Conservation (phyloP, 2,329 filamentous ascomycete species). For the Pyrenophora teres region DNA sequence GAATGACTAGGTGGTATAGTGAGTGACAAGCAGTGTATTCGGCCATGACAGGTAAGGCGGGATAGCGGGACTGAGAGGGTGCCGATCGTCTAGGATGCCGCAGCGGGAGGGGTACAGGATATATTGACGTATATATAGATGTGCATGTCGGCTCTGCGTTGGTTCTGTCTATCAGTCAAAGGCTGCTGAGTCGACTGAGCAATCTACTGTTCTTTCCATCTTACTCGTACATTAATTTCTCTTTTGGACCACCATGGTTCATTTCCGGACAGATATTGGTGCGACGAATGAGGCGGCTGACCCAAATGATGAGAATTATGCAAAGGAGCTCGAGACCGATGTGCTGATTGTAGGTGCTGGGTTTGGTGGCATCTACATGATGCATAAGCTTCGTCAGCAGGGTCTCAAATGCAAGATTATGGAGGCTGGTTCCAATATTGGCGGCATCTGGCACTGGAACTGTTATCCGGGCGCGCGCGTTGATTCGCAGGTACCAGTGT, state of each 20-base stretch:
- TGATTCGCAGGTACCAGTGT: slow-evolving; percentile 54
- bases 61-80: slow-evolving; percentile 4
- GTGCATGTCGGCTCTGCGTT: neutral
- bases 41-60: slow-evolving; percentile 1
- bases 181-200: neutral
- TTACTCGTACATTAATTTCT: neutral
- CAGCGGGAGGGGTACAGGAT: slow-evolving; percentile 18
- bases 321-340: slow-evolving; percentile 44
- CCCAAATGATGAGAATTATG: slow-evolving; percentile 38
- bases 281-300: slow-evolving; percentile 26
- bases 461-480: slow-evolving; percentile 54
- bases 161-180: neutral
- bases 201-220: neutral
- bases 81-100: slow-evolving; percentile 16
- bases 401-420: slow-evolving; percentile 50
- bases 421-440: slow-evolving; percentile 49
- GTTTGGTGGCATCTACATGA: slow-evolving; percentile 50
- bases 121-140: slow-evolving; percentile 26
- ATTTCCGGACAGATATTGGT: slow-evolving; percentile 42
- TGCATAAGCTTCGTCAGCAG: slow-evolving; percentile 49
- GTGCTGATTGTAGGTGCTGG: slow-evolving; percentile 49
- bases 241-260: slow-evolving; percentile 29
- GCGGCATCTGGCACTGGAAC: slow-evolving; percentile 54
- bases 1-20: neutral
- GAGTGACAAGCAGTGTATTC: neutral